Evolutionary conservation across 2,329 filamentous ascomycete genomes (phyloP).

Genomic region (Nannizzia gypsea): DNA sequence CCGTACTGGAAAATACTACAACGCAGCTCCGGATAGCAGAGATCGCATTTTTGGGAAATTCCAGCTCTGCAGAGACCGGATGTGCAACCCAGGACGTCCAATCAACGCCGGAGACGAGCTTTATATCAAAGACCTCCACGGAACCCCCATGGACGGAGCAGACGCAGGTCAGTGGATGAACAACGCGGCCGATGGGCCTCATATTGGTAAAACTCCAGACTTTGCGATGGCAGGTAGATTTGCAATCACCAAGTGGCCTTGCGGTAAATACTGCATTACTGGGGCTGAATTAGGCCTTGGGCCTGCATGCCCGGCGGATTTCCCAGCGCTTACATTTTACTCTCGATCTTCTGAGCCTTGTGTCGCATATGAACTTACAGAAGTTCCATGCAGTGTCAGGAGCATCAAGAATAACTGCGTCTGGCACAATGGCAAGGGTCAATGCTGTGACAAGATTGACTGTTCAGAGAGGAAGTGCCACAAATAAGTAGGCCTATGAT

Average conservation of each 20-base stretch:
- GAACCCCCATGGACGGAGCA: constrained; percentile 2
- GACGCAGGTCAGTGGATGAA: constrained; percentile 6
- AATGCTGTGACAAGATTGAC: constrained; percentile 7
- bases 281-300: background rate
- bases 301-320: background rate
- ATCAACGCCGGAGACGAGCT: constrained; percentile 5
- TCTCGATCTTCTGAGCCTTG: background rate
- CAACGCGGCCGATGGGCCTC: background rate
- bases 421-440: constrained; percentile 5
- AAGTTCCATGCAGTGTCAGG: constrained; percentile 1
- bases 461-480: constrained; percentile 1
- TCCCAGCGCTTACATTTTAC: background rate
- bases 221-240: constrained; percentile 1
- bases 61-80: constrained; percentile 3
- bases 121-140: constrained; percentile 6
- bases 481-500: background rate
- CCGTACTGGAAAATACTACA: background rate
- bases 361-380: constrained; percentile 3
- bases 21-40: constrained; percentile 1
- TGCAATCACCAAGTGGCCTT: constrained; percentile 6
- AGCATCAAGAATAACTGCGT: background rate
- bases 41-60: constrained; percentile 2
- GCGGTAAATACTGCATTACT: constrained; percentile 4
- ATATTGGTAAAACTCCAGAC: constrained; percentile 2
- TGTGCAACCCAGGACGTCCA: background rate